These are phyloP conservation scores for Ascosphaera acerosa DNA, from an alignment of 2,329 filamentous ascomycete genomes.

Conservation along the genomic window DNA sequence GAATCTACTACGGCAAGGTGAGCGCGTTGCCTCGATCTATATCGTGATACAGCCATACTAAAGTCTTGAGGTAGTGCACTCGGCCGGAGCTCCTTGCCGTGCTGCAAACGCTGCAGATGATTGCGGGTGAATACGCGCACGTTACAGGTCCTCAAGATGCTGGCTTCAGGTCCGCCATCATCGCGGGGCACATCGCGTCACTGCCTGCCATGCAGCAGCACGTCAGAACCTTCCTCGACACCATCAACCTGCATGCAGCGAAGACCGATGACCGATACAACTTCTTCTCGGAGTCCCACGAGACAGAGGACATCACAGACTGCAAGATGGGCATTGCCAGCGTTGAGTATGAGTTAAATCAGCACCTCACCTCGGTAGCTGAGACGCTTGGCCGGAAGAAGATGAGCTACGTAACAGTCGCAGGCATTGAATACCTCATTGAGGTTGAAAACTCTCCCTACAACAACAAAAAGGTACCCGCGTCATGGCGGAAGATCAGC, in stretches of 20 bases:
- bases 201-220: conserved; percentile 53
- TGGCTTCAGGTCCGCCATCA: conserved; percentile 44
- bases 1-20: conserved; percentile 84
- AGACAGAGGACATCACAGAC: conserved; percentile 70
- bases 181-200: conserved; percentile 45
- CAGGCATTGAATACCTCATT: conserved; percentile 84
- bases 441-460: conserved; percentile 52
- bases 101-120: conserved; percentile 60
- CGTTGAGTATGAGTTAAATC: conserved; percentile 68
- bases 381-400: conserved; percentile 45
- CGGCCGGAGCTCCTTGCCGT: conserved; percentile 67
- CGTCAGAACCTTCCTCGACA: conserved; percentile 51
- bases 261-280: conserved; percentile 74
- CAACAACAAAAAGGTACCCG: conserved; percentile 64
- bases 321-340: conserved; percentile 79
- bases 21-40: conserved; percentile 2
- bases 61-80: conserved; percentile 30
- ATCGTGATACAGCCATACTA: no score
- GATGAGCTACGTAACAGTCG: conserved; percentile 56
- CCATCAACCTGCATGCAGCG: conserved; percentile 64
- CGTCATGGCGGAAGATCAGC: conserved; percentile 84
- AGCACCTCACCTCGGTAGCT: conserved; percentile 46
- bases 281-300: conserved; percentile 71
- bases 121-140: conserved; percentile 49
- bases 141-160: conserved; percentile 39